These are phyloP conservation scores for Taiozyma sp. DNA, from an alignment of 1,139 yeast genomes.

Conservation along the genomic window DNA sequence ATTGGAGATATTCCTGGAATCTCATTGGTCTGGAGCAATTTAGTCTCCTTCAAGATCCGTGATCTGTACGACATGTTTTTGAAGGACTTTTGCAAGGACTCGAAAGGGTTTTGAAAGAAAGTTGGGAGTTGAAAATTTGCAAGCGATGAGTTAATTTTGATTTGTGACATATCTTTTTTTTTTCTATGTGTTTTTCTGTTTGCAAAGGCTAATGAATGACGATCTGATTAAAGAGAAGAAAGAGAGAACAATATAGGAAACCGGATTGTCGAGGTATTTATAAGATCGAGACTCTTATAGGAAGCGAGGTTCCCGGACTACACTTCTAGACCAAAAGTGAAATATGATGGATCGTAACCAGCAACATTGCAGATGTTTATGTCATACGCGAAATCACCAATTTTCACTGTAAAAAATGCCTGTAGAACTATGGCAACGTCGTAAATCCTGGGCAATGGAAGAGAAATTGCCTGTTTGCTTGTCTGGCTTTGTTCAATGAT, in stretches of 20 bases:
- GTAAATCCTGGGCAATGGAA: background rate
- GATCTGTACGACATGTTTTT: constrained; percentile 10
- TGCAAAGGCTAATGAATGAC: too few species aligned
- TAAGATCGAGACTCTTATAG: background rate
- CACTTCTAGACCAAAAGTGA: too few species aligned
- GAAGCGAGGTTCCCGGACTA: too few species aligned
- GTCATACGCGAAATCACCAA: background rate
- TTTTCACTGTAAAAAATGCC: background rate
- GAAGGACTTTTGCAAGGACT: constrained; percentile 4
- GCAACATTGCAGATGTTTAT: background rate
- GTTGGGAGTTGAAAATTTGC: background rate
- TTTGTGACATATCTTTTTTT: background rate
- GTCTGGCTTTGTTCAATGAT: background rate
- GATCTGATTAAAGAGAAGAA: background rate
- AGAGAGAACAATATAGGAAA: background rate
- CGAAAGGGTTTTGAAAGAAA: constrained; percentile 3
- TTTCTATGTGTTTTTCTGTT: background rate
- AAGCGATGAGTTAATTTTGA: background rate
- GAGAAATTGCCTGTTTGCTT: background rate
- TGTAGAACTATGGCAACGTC: background rate
- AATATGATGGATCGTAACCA: background rate
- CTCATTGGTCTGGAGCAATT: constrained; percentile 8
- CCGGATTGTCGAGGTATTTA: background rate
- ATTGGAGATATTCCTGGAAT: constrained; percentile 12
- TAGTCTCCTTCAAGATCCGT: constrained; percentile 20